Evolutionary conservation across 306 rosid species (phyloP), one percentile per base, ranked within the genome.

Genomic region (Herpetospermum pedunculosum): DNA sequence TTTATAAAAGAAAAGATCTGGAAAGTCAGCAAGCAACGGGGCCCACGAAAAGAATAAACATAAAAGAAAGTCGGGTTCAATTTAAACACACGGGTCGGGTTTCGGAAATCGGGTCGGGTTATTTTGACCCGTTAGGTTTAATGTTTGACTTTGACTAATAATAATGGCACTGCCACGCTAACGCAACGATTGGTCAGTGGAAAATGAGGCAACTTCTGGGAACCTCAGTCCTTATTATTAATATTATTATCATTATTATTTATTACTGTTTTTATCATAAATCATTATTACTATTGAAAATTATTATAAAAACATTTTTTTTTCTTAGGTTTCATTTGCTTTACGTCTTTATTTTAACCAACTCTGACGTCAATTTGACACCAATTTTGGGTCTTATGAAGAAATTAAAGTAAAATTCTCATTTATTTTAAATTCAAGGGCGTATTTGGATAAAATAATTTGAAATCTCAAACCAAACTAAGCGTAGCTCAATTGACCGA

Each of bases 291-390:
- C n/a, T n/a, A n/a, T n/a, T n/a, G n/a, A n/a, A n/a, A n/a, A n/a
- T n/a, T n/a, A n/a, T n/a, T n/a, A n/a, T n/a, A n/a, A 7, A 6
- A 19, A 49, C 0, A n/a, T 0, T 3, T 2, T 6, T n/a, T 2
- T 21, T 9, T 49, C n/a, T 5, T 6, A 19, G 53, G 13, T 48
- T 49, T 49, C 26, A 52, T 52, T 52, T 50, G 12, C 26, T 50
- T 50, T 50, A 50, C 26, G 57, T 50, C 55, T 52, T 52, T 52
- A 52, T 53, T 55, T 55, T 55, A 55, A 53, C 15, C 32, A 23
- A 8, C 28, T 52, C 58, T 18, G 28, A 53, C 15, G 30, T 53
- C 59, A 21, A 19, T 52, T 52, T 52, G 29, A 52, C 59, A 21
- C 59, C 15, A 8, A 21, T 21, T 21, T 21, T 9, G 4, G 2